Percentiles rank a stretch among this genome's conserved stretches.
phyloP scores from a whole-genome alignment of 2,329 filamentous ascomycete species.

The Clonostachys rosea region DNA sequence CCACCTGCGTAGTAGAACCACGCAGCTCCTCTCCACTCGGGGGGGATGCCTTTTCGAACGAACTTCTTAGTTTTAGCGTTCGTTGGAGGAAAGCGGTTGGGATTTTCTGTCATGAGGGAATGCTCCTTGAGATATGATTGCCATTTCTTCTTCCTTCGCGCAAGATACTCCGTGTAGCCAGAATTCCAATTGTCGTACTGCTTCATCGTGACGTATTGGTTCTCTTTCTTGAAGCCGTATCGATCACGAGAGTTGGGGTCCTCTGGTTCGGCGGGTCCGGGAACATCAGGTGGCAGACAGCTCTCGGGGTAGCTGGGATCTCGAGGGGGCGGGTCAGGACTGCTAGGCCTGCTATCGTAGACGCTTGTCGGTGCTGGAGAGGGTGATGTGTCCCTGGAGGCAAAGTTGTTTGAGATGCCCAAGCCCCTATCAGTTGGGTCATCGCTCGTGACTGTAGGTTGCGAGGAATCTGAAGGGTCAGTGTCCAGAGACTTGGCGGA shows the following conservation, averaged over 20 bases:
- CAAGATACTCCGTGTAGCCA: constrained; percentile 70
- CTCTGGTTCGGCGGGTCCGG: constrained; percentile 31
- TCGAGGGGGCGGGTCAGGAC: constrained; percentile 1
- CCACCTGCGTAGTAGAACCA: constrained; percentile 97
- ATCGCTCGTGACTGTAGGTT: not conserved
- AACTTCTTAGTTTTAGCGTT: constrained; percentile 85
- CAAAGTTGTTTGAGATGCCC: no score
- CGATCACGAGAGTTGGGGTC: constrained; percentile 61
- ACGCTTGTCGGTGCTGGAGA: not conserved
- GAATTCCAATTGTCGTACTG: constrained; percentile 81
- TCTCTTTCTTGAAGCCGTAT: constrained; percentile 89
- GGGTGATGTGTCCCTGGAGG: not conserved
- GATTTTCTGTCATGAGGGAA: constrained; percentile 65
- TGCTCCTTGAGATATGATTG: constrained; percentile 70
- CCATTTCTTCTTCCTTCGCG: constrained; percentile 79
- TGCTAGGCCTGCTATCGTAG: not conserved
- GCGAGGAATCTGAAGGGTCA: constrained; percentile 7
- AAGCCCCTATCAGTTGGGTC: not conserved
- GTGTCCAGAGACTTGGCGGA: constrained; percentile 44
- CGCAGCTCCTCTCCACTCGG: constrained; percentile 89
- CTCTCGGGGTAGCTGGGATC: constrained; percentile 11
- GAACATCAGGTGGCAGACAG: constrained; percentile 8
- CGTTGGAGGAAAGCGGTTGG: constrained; percentile 73
- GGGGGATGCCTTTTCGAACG: constrained; percentile 87
- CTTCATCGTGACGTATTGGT: constrained; percentile 69